Evolutionary conservation across 2,329 filamentous ascomycete species (phyloP).

Genomic region (Fusarium denticulatum): DNA sequence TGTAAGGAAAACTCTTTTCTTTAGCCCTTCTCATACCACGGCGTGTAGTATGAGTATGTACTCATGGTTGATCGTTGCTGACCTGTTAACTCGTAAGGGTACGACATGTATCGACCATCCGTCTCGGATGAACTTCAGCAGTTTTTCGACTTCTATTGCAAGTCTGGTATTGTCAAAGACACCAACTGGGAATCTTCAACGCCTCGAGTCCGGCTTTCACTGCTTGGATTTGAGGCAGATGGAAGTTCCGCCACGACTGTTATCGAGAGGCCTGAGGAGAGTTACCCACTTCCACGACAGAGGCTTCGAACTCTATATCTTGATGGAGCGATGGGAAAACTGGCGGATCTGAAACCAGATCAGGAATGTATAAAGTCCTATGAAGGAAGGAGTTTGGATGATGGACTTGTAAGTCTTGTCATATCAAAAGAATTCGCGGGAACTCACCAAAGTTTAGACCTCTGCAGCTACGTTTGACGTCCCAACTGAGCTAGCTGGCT

Average conservation of each 20-base stretch:
- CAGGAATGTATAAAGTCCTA: neutral
- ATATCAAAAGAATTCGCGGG: neutral
- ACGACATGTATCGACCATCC: neutral
- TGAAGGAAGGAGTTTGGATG: neutral
- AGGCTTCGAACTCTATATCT: neutral
- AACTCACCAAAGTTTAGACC: no score
- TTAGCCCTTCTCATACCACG: neutral
- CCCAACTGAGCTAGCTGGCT: neutral
- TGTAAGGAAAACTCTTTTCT: neutral
- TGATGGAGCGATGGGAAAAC: fast-evolving
- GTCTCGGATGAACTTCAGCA: neutral
- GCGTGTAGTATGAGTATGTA: no score
- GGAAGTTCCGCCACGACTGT: neutral
- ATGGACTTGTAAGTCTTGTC: neutral
- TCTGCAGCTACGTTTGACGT: neutral
- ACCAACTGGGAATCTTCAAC: neutral
- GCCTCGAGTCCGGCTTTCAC: neutral
- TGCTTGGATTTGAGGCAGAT: neutral
- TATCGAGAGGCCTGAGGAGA: neutral
- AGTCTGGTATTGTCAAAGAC: fast-evolving
- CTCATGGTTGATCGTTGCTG: no score
- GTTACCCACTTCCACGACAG: neutral
- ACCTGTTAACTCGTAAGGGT: neutral
- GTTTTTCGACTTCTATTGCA: neutral
- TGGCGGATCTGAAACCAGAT: neutral